Percentiles rank a stretch among this genome's conserved stretches.
Evolutionary conservation across 179 eudicot genomes (phyloP).

Genomic region (Camellia oleifera): DNA sequence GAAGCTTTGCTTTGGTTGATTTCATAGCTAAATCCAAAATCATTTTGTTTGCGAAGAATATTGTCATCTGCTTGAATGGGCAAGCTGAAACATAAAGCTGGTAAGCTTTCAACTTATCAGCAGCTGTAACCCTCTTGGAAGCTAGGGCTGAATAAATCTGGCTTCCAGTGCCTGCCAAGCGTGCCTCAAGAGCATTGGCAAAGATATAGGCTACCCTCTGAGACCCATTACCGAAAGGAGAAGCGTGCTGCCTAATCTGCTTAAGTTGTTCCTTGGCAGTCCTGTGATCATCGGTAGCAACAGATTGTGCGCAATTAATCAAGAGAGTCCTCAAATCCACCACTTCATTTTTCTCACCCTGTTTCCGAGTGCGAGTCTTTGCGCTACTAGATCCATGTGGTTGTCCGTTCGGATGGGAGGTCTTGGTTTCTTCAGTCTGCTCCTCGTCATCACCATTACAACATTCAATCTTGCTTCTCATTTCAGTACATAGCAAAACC

Average conservation of each 20-base stretch:
- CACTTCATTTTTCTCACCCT: slow-evolving; percentile 26
- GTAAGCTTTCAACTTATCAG: slow-evolving; percentile 47
- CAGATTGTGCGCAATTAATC: slow-evolving; percentile 66
- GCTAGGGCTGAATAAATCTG: slow-evolving; percentile 29
- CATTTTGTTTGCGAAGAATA: slow-evolving; percentile 34
- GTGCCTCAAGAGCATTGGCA: too few relatives aligned
- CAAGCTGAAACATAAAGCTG: slow-evolving; percentile 33
- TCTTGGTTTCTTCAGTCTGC: too few relatives aligned
- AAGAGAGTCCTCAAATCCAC: slow-evolving; percentile 64
- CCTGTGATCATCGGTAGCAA: slow-evolving; percentile 61
- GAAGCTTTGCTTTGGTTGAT: too few relatives aligned
- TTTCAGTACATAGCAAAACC: slow-evolving; percentile 48
- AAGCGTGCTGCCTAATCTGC: too few relatives aligned
- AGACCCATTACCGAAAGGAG: too few relatives aligned
- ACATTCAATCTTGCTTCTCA: too few relatives aligned
- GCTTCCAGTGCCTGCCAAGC: slow-evolving; percentile 9
- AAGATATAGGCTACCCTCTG: too few relatives aligned
- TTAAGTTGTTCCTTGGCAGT: too few relatives aligned
- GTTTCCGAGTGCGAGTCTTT: slow-evolving; percentile 39
- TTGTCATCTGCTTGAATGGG: slow-evolving; percentile 44
- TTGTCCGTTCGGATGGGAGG: not conserved
- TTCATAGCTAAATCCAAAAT: slow-evolving; percentile 25
- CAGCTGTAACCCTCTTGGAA: slow-evolving; percentile 20
- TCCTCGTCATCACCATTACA: too few relatives aligned
- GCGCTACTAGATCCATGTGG: slow-evolving; percentile 22